Percentiles rank a stretch among this genome's conserved stretches.
Evolutionary conservation across 768 basidiomycete genomes (phyloP).

Genomic region (Suillus luteus): DNA sequence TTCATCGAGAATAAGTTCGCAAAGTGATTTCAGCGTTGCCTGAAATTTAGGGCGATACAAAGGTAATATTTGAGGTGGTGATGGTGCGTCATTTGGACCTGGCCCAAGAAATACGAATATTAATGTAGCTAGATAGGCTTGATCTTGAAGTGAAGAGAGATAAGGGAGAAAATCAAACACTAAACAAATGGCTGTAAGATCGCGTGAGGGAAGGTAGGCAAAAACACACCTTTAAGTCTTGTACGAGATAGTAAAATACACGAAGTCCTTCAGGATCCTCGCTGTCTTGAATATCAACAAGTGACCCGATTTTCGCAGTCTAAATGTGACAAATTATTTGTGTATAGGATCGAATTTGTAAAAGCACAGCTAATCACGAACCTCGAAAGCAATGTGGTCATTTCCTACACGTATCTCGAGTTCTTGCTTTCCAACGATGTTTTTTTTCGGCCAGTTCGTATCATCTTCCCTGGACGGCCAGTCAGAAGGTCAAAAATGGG

Average conservation of each 20-base stretch:
- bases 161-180: constrained; percentile 98
- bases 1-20: not conserved
- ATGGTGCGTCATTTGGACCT: not conserved
- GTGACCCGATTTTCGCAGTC: constrained; percentile 97
- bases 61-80: not conserved
- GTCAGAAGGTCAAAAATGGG: constrained; percentile 7
- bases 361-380: constrained; percentile 35
- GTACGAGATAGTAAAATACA: constrained; percentile 98
- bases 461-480: constrained; percentile 86
- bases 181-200: constrained; percentile 33
- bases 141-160: constrained; percentile 99
- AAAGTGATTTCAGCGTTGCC: not conserved
- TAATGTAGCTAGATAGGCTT: constrained; percentile 77
- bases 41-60: constrained; percentile 3
- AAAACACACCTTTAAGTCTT: constrained; percentile 84
- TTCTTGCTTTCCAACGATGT: constrained; percentile 98
- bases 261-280: constrained; percentile 97
- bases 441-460: constrained; percentile 98
- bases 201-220: not conserved
- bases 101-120: constrained; percentile 1
- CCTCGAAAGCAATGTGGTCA: constrained; percentile 97
- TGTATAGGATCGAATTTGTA: not conserved
- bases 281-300: constrained; percentile 96
- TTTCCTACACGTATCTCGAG: constrained; percentile 92
- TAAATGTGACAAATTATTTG: constrained; percentile 33